These are phyloP conservation scores for Starmerella potacharoeniae DNA, from an alignment of 805 yeast genomes.

Conservation along the genomic window DNA sequence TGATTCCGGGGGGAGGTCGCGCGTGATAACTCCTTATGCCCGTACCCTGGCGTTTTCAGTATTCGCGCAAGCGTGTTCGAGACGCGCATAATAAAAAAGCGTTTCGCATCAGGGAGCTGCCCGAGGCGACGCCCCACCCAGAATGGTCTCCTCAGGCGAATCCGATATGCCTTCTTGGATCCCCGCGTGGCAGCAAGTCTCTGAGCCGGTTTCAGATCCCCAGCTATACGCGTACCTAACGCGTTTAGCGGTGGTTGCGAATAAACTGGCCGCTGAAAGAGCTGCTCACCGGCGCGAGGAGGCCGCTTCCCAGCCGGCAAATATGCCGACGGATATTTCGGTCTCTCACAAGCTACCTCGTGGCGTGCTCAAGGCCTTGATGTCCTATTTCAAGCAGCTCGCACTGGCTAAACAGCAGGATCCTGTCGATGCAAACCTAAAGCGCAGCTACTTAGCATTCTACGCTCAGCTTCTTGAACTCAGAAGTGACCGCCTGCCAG, in stretches of 20 bases:
- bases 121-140: not conserved
- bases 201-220: conserved; percentile 17
- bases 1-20: not conserved
- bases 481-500: conserved; percentile 28
- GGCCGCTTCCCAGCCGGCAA: not conserved
- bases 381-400: conserved; percentile 27
- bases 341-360: conserved; percentile 23
- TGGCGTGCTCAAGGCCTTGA: conserved; percentile 26
- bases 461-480: conserved; percentile 46
- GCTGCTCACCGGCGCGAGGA: conserved; percentile 2
- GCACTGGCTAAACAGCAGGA: conserved; percentile 19
- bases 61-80: not conserved
- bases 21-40: not conserved
- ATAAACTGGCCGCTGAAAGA: conserved; percentile 31
- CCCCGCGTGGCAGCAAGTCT: conserved; percentile 12
- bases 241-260: conserved; percentile 46
- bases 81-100: not conserved
- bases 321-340: not conserved
- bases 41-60: not conserved
- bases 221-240: conserved; percentile 42
- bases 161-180: not conserved
- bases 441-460: conserved; percentile 40
- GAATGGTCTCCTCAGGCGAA: not conserved
- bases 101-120: not conserved
- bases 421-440: conserved; percentile 13